Base-by-base conservation (phyloP, 2,329 filamentous ascomycete species). In the Cercospora sp. region DNA sequence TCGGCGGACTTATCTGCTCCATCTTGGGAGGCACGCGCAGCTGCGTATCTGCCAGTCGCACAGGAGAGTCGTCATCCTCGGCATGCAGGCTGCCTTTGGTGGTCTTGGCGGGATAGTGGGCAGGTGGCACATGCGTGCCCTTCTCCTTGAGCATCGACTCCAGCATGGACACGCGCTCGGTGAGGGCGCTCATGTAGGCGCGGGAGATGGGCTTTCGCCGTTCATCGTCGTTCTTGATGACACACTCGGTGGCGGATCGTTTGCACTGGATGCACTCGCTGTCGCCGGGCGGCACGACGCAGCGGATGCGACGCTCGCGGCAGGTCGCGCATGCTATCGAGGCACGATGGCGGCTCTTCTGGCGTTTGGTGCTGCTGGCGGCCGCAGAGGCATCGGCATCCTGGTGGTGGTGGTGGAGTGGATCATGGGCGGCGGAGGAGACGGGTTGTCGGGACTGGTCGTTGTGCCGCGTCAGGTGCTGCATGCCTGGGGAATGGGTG, bases 161-260 rank as follows among this genome's bases (percentile, higher is more conserved):
- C 28, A 75, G 63, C 31, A 74, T 30, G 2, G 72, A 66, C 12
- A 75, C 72, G 6, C 73, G 69, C 33, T 74, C 70, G n/a, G 71
- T 72, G 64, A 75, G 67, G 9, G 73, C 70, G 51, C 55, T 70
- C 71, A 75, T 71, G 65, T 75, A 75, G 10, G 73, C 73, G 53
- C 73, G 53, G 0, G 72, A 74, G 8, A 75, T 72, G 3, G 73
- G 73, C 36, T 69, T 60, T 18, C 73, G 59, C 45, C 73, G 64
- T 62, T 75, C 73, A 51, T 75, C 73, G 48, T 75, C 73, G 31
- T 74, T 72, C 61, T 72, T 73, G 60, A 75, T 75, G n/a, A 75
- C 58, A 58, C 73, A 75, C 31, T 72, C 67, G 13, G 70, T 66
- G 10, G 67, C 69, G 16, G 69, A 68, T 45, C 73, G 65, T 42